Base-by-base conservation (phyloP, 495 filamentous ascomycete genomes). In the Pyrenopolyporus hunteri region DNA sequence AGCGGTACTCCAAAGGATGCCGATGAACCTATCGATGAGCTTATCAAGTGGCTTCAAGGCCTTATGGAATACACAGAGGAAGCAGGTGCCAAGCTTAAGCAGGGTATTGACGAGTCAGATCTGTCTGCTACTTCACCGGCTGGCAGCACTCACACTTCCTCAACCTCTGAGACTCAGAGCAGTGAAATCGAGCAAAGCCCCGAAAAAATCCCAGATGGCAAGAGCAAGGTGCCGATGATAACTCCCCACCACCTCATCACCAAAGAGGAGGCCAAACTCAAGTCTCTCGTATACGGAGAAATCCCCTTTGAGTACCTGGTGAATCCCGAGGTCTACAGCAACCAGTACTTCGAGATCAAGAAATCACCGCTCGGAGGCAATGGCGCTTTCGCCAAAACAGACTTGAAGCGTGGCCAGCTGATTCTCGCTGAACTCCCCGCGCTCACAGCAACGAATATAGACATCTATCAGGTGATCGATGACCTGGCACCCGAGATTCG, bases 371-470 rank as follows among this genome's bases (percentile, higher is more conserved):
- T 62, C 0, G 71, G 73, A 9, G 74, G 74, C 0, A 32, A 67
- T 9, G 74, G 74, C 2, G 67, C 54, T 2, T 75, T 76, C 29
- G 70, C 74, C 1, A 56, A 49, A 0, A 44, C 44, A 1, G 62
- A 70, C 16, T 63, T 76, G 16, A 47, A 46, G 45, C 3, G 31
- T 0, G 66, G 58, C 6, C 62, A 73, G 46, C 13, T 68, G 1
- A 69, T 77, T 8, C 51, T 70, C 0, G 57, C 59, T 0, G 74
- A 77, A 31, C 28, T 22, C 1, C 67, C 74, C 1, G 29, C 66
- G 0, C 33, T 75, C 4, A 14, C 31, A 6, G 66, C 70, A 1
- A 55, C 11, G 2, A 31, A 50, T 25, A 39, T 33, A 2, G 22
- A 20, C 3, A 25, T 75, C 1, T 37, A 57, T 16, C 2, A 32